Evolutionary conservation across 495 filamentous ascomycete genomes (phyloP).

Genomic region (Massariosphaeria phaeospora): DNA sequence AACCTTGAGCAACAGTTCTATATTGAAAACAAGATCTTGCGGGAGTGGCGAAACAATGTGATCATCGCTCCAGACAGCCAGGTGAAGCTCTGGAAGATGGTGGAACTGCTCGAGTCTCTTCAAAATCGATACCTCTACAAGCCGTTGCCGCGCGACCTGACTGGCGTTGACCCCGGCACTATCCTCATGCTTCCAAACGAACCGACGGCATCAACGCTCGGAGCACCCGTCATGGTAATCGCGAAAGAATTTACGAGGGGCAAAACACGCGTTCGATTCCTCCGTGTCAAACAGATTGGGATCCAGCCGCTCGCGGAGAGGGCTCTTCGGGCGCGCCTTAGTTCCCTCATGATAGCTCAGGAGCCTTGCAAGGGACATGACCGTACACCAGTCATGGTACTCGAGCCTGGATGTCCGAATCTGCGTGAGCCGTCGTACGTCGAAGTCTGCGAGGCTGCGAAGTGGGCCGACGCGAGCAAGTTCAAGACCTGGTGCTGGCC

Average conservation of each 20-base stretch:
- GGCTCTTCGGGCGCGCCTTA: background rate
- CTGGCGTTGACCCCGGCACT: background rate
- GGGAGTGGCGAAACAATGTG: constrained; percentile 4
- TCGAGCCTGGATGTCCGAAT: background rate
- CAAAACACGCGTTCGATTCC: constrained; percentile 7
- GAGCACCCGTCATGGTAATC: constrained; percentile 9
- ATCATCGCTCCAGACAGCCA: background rate
- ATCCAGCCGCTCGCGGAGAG: background rate
- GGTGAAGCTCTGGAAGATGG: background rate
- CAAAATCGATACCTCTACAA: constrained; percentile 22
- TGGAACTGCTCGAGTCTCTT: constrained; percentile 4
- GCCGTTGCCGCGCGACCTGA: constrained; percentile 7
- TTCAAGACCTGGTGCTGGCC: constrained; percentile 11
- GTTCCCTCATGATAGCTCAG: background rate
- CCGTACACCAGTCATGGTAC: constrained; percentile 6
- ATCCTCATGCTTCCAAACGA: constrained; percentile 11
- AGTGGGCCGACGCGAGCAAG: background rate
- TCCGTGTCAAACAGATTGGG: constrained; percentile 4
- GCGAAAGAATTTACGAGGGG: constrained; percentile 6
- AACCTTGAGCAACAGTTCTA: constrained; percentile 12
- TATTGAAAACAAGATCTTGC: constrained; percentile 2
- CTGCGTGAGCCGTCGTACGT: constrained; percentile 8
- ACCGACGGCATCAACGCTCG: background rate
- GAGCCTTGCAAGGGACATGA: background rate
- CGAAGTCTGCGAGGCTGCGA: background rate